These are phyloP conservation scores for Candida pseudoviswanathii DNA, from an alignment of 1,139 yeast species.

Conservation along the genomic window DNA sequence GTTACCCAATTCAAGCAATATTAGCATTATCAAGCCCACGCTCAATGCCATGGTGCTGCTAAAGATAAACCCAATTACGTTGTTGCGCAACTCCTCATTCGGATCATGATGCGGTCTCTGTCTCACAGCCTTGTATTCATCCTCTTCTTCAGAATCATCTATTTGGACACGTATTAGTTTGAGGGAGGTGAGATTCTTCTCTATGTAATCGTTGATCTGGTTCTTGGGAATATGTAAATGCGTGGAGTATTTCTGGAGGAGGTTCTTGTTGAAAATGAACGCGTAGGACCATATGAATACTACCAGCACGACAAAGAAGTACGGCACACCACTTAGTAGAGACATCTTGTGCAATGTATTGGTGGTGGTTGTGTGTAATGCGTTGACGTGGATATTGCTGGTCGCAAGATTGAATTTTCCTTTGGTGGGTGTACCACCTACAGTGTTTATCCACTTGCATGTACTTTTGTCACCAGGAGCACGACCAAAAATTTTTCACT, in stretches of 20 bases:
- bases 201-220: conserved; percentile 26
- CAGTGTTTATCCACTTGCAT: too few relatives aligned
- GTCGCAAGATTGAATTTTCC: not conserved
- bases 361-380: not conserved
- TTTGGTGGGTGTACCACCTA: too few relatives aligned
- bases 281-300: conserved; percentile 24
- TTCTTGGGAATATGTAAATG: conserved; percentile 20
- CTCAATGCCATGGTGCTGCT: conserved; percentile 34
- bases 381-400: not conserved
- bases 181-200: conserved; percentile 18
- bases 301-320: conserved; percentile 8
- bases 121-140: conserved; percentile 14
- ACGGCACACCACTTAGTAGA: conserved; percentile 9
- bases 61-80: conserved; percentile 30
- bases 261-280: conserved; percentile 27
- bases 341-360: conserved; percentile 6
- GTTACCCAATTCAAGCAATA: conserved; percentile 42
- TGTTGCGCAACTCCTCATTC: conserved; percentile 9
- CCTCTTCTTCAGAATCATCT: conserved; percentile 19
- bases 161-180: conserved; percentile 22
- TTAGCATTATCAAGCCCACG: conserved; percentile 34
- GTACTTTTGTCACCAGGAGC: not conserved
- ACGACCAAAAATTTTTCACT: conserved; percentile 2
- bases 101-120: not conserved
- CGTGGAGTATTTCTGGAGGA: conserved; percentile 27